A percentile compares a stretch with the other conserved stretches of the same genome.
Evolutionary conservation across 345 rosid species (phyloP).

Genomic region (Eutrema yunnanense): DNA sequence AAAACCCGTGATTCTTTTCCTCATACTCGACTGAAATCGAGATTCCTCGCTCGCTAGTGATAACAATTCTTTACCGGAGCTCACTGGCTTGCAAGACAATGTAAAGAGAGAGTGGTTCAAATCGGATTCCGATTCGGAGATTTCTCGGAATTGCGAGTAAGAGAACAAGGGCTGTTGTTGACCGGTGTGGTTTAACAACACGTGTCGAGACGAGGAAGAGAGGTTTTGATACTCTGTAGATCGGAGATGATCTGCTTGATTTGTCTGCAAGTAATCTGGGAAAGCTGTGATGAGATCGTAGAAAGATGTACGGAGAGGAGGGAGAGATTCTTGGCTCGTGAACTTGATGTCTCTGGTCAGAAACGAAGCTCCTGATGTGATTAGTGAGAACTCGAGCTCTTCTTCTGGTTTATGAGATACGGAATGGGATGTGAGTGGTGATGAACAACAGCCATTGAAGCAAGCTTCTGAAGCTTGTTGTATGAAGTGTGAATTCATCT

Average conservation of each 20-base stretch:
- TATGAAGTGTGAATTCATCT: constrained; percentile 42
- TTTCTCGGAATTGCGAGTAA: constrained; percentile 39
- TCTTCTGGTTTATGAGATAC: constrained; percentile 9
- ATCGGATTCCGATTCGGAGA: constrained; percentile 1
- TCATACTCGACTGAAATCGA: constrained; percentile 36
- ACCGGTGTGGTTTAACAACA: constrained; percentile 56
- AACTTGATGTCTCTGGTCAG: constrained; percentile 40
- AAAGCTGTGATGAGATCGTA: constrained; percentile 40
- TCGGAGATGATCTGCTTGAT: constrained; percentile 56
- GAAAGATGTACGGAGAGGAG: constrained; percentile 50
- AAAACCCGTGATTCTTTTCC: constrained; percentile 52
- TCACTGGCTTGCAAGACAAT: constrained; percentile 44
- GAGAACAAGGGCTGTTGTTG: constrained; percentile 68
- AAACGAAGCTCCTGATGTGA: constrained; percentile 37
- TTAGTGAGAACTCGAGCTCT: constrained; percentile 37
- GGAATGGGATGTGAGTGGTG: constrained; percentile 37
- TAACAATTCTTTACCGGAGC: constrained; percentile 34
- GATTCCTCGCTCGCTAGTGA: constrained; percentile 37
- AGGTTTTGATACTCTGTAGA: constrained; percentile 61
- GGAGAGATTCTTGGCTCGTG: constrained; percentile 87
- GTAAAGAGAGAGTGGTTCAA: constrained; percentile 33
- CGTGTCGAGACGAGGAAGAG: constrained; percentile 33
- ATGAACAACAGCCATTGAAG: constrained; percentile 48
- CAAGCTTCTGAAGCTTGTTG: constrained; percentile 46
- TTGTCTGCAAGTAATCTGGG: constrained; percentile 49